Evolutionary conservation across 148 eudicot species (phyloP), one percentile per base, ranked within the genome.

Genomic region (Chenopodium quinoa): DNA sequence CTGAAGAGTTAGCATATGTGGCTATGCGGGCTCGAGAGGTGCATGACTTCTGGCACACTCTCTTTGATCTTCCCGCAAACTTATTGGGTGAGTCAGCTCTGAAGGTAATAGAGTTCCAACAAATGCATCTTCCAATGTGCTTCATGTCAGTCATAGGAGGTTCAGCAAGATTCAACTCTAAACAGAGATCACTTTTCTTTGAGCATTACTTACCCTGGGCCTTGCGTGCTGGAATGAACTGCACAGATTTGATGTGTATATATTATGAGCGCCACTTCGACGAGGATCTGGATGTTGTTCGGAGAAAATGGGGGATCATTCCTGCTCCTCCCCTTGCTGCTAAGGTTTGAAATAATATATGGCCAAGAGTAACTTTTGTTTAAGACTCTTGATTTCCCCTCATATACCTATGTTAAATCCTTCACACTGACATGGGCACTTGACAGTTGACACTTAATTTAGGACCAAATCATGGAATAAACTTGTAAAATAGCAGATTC

Each of bases 11-110:
- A 19, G 94, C 94, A 1, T 95, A 93, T 20, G 94, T 91, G 80
- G 93, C 97, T 9, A 93, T 92, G 92, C 88, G 97, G 40, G 93
- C 98, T 7, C 91, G 97, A 22, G 99, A 96, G 85, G 99, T 93
- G 80, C 99, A 96, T 29, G 99, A 96, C 82, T 89, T 96, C 76
- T 96, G 99, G 99, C 99, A 93, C 88, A 96, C 99, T 44, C 89
- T 96, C 7, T 96, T 96, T 79, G 93, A 81, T 29, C 95, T 96
- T 60, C 97, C 95, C 17, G 93, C 99, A n/a, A 96, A 96, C 85
- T 84, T 96, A 91, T 89, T 93, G 29, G 98, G 98, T 0, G 99
- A 96, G 87, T 88, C 99, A 27, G 95, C 99, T 11, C 86, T 96
- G 20, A 96, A 96, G 86, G 97, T 96, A 23, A 92, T 96, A 71